Percentiles rank a stretch among this genome's conserved stretches.
Conservation (phyloP, 441 rosid species). For the Populus tomentosa region DNA sequence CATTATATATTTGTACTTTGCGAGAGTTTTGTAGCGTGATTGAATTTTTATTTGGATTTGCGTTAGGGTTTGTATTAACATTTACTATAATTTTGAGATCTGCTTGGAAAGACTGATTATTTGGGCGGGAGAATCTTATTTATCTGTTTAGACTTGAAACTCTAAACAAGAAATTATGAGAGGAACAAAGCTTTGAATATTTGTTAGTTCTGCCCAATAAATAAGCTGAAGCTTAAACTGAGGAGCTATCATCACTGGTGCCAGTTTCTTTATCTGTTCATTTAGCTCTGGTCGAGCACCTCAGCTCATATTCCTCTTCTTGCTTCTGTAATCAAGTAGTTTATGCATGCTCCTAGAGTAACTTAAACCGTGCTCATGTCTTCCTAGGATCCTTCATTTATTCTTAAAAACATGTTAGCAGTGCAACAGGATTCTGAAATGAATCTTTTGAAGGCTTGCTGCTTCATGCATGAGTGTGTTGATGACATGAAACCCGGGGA, state of each 20-base stretch:
- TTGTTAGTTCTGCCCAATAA: not conserved
- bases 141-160: slow-evolving; percentile 9
- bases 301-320: not conserved
- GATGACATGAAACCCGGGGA: not conserved
- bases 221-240: not conserved
- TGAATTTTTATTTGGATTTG: slow-evolving; percentile 21
- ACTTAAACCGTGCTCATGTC: not conserved
- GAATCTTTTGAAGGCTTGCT: not conserved
- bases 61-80: slow-evolving; percentile 26
- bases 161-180: not conserved
- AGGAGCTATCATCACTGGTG: not conserved
- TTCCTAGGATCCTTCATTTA: not conserved
- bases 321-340: not conserved
- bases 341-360: not conserved
- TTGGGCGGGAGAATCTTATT: slow-evolving; percentile 8
- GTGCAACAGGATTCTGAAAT: not conserved
- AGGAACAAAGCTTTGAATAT: slow-evolving; percentile 5
- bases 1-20: slow-evolving; percentile 16
- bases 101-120: slow-evolving; percentile 14
- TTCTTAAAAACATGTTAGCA: not conserved
- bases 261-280: not conserved
- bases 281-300: not conserved
- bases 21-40: slow-evolving; percentile 40
- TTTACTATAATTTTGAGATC: slow-evolving; percentile 13
- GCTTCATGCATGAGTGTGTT: not conserved